These are phyloP conservation scores for Dovyalis caffra DNA, from an alignment of 345 rosid genomes.

Conservation along the genomic window DNA sequence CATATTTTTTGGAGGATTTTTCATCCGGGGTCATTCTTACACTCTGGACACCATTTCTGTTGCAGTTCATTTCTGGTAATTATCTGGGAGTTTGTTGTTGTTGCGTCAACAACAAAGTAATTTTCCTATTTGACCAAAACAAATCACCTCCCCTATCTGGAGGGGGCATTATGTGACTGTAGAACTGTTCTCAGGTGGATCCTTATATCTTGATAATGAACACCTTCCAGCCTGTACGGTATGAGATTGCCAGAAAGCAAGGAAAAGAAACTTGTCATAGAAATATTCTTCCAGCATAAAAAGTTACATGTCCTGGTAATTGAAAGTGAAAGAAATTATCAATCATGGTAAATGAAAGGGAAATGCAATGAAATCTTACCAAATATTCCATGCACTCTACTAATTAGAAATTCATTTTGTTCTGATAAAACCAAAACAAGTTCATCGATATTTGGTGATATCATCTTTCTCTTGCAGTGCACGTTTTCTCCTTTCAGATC, in stretches of 20 bases:
- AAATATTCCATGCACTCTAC: background rate
- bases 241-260: background rate
- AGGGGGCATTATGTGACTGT: background rate
- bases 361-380: background rate
- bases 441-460: background rate
- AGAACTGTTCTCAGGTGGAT: background rate
- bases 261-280: background rate
- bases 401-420: background rate
- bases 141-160: background rate
- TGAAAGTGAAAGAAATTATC: background rate
- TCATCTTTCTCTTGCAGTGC: background rate
- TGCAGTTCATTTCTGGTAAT: slow-evolving; percentile 96
- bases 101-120: background rate
- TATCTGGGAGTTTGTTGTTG: background rate
- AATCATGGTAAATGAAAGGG: background rate
- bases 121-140: background rate
- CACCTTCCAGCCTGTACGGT: background rate
- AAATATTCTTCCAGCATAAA: background rate
- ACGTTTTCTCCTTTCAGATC: background rate
- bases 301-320: background rate
- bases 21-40: slow-evolving; percentile 97
- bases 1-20: slow-evolving; percentile 95
- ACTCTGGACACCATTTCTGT: slow-evolving; percentile 98
- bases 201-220: background rate
- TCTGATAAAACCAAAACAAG: background rate